Evolutionary conservation across 1,284 basidiomycete genomes (phyloP).

Genomic region (Cerrena zonata): DNA sequence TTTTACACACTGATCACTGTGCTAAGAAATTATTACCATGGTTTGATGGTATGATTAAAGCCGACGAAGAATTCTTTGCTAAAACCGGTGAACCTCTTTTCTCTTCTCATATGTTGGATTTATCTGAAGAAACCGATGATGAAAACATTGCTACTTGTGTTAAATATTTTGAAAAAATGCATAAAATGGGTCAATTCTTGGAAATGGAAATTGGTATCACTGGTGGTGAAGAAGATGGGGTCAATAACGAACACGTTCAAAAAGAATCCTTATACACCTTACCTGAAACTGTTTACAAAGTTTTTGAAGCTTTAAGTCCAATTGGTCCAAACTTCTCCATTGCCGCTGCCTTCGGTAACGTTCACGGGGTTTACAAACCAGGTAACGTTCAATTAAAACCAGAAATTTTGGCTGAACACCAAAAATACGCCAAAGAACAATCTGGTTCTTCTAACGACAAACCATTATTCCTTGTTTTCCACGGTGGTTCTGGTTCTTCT

Average conservation of each 20-base stretch:
- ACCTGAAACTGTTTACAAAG: conserved; percentile 92
- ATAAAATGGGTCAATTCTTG: conserved; percentile 89
- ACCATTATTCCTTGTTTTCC: conserved; percentile 98
- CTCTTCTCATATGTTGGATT: conserved; percentile 99
- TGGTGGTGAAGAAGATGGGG: conserved; percentile 98
- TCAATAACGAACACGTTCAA: conserved; percentile 93
- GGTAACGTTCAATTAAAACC: conserved; percentile 91
- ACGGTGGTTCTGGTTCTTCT: conserved; percentile 96
- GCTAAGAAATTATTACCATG: conserved; percentile 97
- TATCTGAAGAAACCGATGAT: conserved; percentile 96
- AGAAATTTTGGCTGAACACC: conserved; percentile 89
- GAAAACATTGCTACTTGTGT: conserved; percentile 93
- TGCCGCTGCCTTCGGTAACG: conserved; percentile 92
- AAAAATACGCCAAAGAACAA: conserved; percentile 72
- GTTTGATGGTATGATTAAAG: conserved; percentile 99
- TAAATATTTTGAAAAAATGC: conserved; percentile 96
- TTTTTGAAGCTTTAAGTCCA: conserved; percentile 77
- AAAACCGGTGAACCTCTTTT: conserved; percentile 87
- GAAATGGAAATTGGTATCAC: conserved; percentile 99
- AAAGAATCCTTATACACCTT: conserved; percentile 95
- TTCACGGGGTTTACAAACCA: conserved; percentile 93
- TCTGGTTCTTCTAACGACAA: conserved; percentile 62
- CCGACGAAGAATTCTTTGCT: conserved; percentile 92
- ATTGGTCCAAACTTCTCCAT: conserved; percentile 95
- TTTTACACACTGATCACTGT: conserved; percentile 98